phyloP scores from a whole-genome alignment of 306 rosid genomes.

The Quercus robur region DNA sequence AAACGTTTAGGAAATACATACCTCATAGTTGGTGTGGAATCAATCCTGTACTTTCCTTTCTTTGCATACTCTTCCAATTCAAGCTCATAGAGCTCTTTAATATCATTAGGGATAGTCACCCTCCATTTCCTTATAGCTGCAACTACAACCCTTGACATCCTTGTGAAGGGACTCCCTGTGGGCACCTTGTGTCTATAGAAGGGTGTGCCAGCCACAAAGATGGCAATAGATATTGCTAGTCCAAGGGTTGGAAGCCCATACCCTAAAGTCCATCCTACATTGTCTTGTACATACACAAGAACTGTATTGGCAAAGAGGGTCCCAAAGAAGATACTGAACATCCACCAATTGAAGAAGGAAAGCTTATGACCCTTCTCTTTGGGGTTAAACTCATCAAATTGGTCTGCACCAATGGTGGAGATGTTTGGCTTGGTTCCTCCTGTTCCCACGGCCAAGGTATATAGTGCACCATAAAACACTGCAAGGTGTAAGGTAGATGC shows the following conservation, averaged over 20 bases:
- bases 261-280: conserved; percentile 89
- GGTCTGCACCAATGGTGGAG: conserved; percentile 96
- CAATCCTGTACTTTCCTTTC: conserved; percentile 53
- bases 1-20: conserved; percentile 15
- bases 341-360: conserved; percentile 99
- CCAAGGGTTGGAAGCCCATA: conserved; percentile 87
- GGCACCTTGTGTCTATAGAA: conserved; percentile 75
- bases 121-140: conserved; percentile 60
- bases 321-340: conserved; percentile 88
- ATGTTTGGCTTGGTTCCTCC: conserved; percentile 95
- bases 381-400: conserved; percentile 79
- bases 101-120: conserved; percentile 52
- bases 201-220: conserved; percentile 71
- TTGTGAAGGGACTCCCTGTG: conserved; percentile 40
- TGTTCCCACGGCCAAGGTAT: conserved; percentile 81
- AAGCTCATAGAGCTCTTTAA: conserved; percentile 59
- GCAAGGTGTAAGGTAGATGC: conserved; percentile 69
- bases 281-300: conserved; percentile 84
- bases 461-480: conserved; percentile 76
- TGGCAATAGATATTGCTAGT: conserved; percentile 48
- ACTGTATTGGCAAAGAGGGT: conserved; percentile 74
- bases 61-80: conserved; percentile 38
- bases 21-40: conserved; percentile 74
- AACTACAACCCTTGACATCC: conserved; percentile 65
- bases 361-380: conserved; percentile 68